Evolutionary conservation across 805 yeast species (phyloP).

Genomic region (Starmerella vaccinii): DNA sequence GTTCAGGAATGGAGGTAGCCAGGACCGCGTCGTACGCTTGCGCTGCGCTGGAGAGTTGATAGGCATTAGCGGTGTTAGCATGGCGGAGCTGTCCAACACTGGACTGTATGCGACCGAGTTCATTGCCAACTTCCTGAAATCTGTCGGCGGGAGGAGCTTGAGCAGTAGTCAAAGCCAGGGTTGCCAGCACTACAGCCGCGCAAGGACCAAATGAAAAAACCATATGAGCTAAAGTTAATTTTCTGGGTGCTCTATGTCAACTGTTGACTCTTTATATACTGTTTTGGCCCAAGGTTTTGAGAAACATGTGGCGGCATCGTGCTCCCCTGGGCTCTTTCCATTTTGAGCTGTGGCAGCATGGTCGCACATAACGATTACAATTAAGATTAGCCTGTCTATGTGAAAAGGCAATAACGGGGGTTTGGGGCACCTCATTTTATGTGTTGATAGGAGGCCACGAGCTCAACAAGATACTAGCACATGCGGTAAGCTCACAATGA

Average conservation of each 20-base stretch:
- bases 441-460: too few relatives aligned
- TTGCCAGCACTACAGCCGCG: background rate
- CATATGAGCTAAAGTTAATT: background rate
- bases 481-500: too few relatives aligned
- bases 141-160: constrained; percentile 15
- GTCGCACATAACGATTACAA: background rate
- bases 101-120: constrained; percentile 58
- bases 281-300: background rate
- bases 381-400: too few relatives aligned
- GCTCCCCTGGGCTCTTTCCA: background rate
- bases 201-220: background rate
- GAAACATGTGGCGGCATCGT: background rate
- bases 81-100: constrained; percentile 50
- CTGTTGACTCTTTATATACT: background rate
- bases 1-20: constrained; percentile 12
- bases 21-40: constrained; percentile 17
- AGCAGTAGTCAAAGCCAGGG: constrained; percentile 4
- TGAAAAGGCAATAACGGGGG: too few relatives aligned
- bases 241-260: background rate
- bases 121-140: constrained; percentile 46
- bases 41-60: constrained; percentile 9
- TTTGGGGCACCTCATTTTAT: too few relatives aligned
- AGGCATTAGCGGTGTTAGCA: constrained; percentile 9
- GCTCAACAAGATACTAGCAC: too few relatives aligned
- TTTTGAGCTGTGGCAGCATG: background rate